phyloP scores from a whole-genome alignment of 2,329 filamentous ascomycete species.

The Colletotrichum lentis region DNA sequence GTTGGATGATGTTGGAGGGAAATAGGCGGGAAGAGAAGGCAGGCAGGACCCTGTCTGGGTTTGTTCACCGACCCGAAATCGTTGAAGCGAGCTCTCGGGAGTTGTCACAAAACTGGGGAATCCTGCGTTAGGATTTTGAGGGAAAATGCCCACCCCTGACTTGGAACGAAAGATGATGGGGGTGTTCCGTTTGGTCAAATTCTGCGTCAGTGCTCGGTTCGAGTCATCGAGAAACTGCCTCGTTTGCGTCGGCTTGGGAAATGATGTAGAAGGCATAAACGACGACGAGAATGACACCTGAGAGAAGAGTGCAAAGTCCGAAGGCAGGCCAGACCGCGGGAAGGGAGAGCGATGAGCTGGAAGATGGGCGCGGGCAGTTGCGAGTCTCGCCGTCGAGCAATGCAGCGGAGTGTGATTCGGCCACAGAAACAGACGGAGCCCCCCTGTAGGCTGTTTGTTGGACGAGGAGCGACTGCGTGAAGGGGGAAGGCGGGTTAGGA shows the following conservation, averaged over 20 bases:
- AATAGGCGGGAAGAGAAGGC: slow-evolving; percentile 26
- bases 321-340: neutral
- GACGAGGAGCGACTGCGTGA: neutral
- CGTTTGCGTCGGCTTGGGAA: neutral
- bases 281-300: neutral
- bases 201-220: neutral
- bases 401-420: slow-evolving; percentile 32
- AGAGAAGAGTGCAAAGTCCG: too few species aligned
- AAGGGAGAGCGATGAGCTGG: slow-evolving; percentile 12
- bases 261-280: neutral
- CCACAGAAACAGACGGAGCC: slow-evolving; percentile 20
- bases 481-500: slow-evolving; percentile 15
- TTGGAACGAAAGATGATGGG: slow-evolving; percentile 17
- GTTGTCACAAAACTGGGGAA: slow-evolving; percentile 26
- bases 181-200: slow-evolving; percentile 10
- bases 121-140: slow-evolving; percentile 1
- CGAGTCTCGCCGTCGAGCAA: slow-evolving; percentile 25
- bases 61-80: slow-evolving; percentile 31
- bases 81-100: slow-evolving; percentile 24
- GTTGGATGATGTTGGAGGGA: slow-evolving; percentile 27
- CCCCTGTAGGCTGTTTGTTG: slow-evolving; percentile 12
- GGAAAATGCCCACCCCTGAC: slow-evolving; percentile 18
- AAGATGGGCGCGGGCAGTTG: slow-evolving; percentile 25
- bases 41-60: slow-evolving; percentile 32
- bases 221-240: neutral